Evolutionary conservation across 2,329 filamentous ascomycete species (phyloP).

Genomic region (Xylariomycetidae sp.): DNA sequence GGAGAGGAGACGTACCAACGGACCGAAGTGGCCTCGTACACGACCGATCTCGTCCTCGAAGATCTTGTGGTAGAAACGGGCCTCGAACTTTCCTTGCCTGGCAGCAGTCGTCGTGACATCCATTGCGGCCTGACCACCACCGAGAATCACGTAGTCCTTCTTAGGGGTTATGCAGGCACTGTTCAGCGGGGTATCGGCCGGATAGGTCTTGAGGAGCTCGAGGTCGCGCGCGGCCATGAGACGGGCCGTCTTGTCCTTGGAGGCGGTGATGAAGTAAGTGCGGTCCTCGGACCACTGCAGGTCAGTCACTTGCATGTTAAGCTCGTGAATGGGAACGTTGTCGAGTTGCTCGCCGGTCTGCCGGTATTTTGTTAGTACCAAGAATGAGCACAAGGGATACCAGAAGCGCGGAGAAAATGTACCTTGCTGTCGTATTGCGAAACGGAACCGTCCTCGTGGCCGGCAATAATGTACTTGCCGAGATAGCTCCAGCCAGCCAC

Average conservation of each 20-base stretch:
- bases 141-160: constrained; percentile 96
- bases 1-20: constrained; percentile 45
- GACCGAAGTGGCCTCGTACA: constrained; percentile 95
- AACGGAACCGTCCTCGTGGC: constrained; percentile 92
- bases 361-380: constrained; percentile 8
- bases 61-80: constrained; percentile 99
- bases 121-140: constrained; percentile 97
- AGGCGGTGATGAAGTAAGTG: constrained; percentile 97
- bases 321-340: constrained; percentile 80
- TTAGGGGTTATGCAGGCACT: constrained; percentile 88
- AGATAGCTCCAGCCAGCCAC: constrained; percentile 96
- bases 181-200: constrained; percentile 91
- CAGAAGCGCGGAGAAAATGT: constrained; percentile 19
- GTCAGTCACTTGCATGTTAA: constrained; percentile 77
- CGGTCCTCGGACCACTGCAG: constrained; percentile 91
- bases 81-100: constrained; percentile 98
- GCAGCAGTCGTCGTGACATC: constrained; percentile 93
- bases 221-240: constrained; percentile 82
- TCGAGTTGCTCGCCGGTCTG: constrained; percentile 74
- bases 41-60: constrained; percentile 98
- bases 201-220: constrained; percentile 86
- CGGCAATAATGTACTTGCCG: constrained; percentile 92
- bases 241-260: constrained; percentile 92
- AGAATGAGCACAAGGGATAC: too few species aligned
- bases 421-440: constrained; percentile 89